Base-by-base conservation (phyloP, 768 basidiomycete genomes). In the Suillus plorans region DNA sequence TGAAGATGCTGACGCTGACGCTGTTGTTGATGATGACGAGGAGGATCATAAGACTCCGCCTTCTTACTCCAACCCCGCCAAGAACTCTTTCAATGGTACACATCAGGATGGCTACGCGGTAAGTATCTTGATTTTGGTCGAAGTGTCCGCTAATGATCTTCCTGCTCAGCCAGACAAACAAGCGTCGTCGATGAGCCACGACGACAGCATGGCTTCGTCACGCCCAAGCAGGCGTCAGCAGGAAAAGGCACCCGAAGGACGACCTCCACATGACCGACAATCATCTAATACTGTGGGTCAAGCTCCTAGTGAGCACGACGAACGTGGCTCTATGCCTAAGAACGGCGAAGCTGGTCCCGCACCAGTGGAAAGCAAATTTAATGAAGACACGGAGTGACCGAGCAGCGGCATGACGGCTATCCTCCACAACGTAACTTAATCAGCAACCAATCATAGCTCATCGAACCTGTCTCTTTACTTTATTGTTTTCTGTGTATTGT, bases 171-270 rank as follows among this genome's bases (percentile, higher is more conserved):
- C 77, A 67, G 85, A 86, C 66, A 83, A 82, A 77, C 83, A 80
- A 74, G 37, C 64, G 4, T 7, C 63, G 4, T 14, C 64, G 66
- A 28, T 50, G 50, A 53, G 53, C 44, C 12, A 57, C 37, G 36
- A 59, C 28, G 67, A 81, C 53, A 12, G 10, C 20, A 55, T 18
- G 20, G 20, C 53, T 55, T 72, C 79, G 22, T 79, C 83, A 49
- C 77, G 80, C 58, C 78, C 82, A 28, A 89, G 85, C 70, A 80
- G 82, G 69, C 85, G 91, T 55, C 87, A 85, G 71, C 82, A 86
- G 76, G 91, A 90, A 73, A 91, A 91, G 77, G 88, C 90, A 12
- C 88, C 90, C 0, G 89, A 88, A 70, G 85, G 85, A 7, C 80
- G 81, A 22, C 50, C 67, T 12, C 82, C 81, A 13, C 82, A 20